phyloP scores from a whole-genome alignment of 257 asterid species.

The Gentiana macrophylla region DNA sequence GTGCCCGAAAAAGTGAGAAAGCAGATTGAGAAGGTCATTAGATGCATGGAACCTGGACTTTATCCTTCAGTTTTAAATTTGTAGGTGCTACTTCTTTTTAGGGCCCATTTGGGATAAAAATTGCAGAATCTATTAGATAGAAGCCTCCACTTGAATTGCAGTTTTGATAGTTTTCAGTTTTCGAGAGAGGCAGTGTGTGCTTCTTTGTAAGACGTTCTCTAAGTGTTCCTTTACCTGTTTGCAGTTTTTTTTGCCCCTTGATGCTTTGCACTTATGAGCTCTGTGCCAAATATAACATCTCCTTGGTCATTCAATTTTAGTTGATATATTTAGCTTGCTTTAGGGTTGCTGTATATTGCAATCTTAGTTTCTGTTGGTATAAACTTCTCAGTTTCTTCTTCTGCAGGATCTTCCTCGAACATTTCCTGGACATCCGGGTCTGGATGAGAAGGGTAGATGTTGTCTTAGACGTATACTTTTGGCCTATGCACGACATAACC shows the following conservation, averaged over 20 bases:
- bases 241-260: conserved; percentile 2
- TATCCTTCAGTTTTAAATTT: conserved; percentile 74
- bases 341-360: background rate
- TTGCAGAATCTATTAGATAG: conserved; percentile 26
- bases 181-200: conserved; percentile 2
- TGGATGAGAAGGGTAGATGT: conserved; percentile 73
- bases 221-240: background rate
- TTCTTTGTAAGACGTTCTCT: conserved; percentile 10
- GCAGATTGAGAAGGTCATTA: conserved; percentile 99
- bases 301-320: conserved; percentile 7
- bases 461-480: conserved; percentile 76
- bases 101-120: conserved; percentile 59
- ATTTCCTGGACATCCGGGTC: conserved; percentile 94
- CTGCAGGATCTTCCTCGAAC: conserved; percentile 87
- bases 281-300: background rate
- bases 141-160: conserved; percentile 16
- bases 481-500: conserved; percentile 88
- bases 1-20: conserved; percentile 70
- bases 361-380: conserved; percentile 18
- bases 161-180: background rate
- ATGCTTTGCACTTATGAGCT: conserved; percentile 1
- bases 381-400: conserved; percentile 11
- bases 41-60: conserved; percentile 98
- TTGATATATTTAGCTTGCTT: conserved; percentile 7
- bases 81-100: conserved; percentile 96